Evolutionary conservation across 352 stramenopile species (phyloP), one percentile per base, ranked within the genome.

Genomic region (Pythium phragmitis): DNA sequence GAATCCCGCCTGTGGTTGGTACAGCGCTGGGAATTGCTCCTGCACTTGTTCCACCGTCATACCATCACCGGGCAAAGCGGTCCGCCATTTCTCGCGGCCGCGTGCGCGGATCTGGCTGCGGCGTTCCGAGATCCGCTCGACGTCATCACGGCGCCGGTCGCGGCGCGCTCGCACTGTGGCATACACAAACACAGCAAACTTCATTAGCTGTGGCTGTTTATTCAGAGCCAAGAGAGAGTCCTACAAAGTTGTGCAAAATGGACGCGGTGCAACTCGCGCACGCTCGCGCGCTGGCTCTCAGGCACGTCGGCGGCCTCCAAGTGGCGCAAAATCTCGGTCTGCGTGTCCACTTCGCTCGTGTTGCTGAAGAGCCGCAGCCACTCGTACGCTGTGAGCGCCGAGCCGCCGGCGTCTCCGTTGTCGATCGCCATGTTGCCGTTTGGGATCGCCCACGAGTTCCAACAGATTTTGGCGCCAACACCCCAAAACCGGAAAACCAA

Each of bases 161-260:
- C 52, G 59, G 9, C 56, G 70, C 7, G 75, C 21, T 19, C 72
- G 73, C 41, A 80, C 79, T 88, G 17, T 0, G 19, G 34, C 7
- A 39, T 14, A 6, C 34, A 37, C 21, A 21, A 4, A 23, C 2
- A 36, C 4, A 46, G 4, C 33, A 16, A 46, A 42, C 16, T 14
- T 3, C 17, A 21, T 46, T 1, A 46, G 17, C 1, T 4, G 14
- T 46, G 37, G 37, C 9, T 42, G 9, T 42, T 34, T 17, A 49
- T 17, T 14, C 52, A 12, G 9, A 21, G 26, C 41, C 49, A 43
- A 30, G 12, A 7, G 12, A 37, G 21, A 9, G 1, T 28, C 77
- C 42, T 49, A 90, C 81, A 48, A 30, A 80, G 78, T 42, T 78
- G 65, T 5, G 74, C 72, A 16, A 76, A 73, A 58, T 88, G 78